These are phyloP conservation scores for Fragaria ananassa DNA, from an alignment of 306 rosid genomes.

Conservation along the genomic window DNA sequence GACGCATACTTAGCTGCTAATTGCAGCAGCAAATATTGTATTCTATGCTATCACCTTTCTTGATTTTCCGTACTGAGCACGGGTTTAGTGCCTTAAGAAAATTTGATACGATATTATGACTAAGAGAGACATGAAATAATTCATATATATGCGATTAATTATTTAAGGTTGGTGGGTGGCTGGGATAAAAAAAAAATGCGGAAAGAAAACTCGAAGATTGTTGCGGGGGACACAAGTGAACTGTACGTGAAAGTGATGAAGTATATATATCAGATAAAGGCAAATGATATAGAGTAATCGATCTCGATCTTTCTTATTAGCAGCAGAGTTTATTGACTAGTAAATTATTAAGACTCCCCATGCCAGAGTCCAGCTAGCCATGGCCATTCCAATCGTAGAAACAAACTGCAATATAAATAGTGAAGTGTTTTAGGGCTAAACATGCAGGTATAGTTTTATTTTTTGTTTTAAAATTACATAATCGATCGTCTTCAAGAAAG, in stretches of 20 bases:
- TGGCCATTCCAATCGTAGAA: background rate
- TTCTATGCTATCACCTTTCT: constrained; percentile 18
- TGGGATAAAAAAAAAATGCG: background rate
- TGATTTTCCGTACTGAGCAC: constrained; percentile 44
- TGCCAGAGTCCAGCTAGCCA: too few relatives aligned
- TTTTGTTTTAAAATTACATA: too few relatives aligned
- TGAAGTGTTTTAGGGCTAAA: background rate
- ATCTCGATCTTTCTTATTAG: background rate
- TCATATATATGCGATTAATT: constrained; percentile 3
- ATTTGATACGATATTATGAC: constrained; percentile 20
- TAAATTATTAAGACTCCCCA: background rate
- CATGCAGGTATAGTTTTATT: background rate
- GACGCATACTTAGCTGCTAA: constrained; percentile 51
- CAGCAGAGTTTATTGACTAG: background rate
- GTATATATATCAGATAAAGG: background rate
- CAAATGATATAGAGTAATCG: background rate
- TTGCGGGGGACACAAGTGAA: constrained; percentile 12
- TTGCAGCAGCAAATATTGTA: constrained; percentile 14
- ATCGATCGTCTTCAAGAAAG: too few relatives aligned
- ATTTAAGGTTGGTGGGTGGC: constrained; percentile 11
- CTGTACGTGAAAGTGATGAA: background rate
- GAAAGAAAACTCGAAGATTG: background rate
- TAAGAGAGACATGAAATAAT: constrained; percentile 11
- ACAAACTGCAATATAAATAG: too few relatives aligned
- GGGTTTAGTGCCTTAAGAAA: constrained; percentile 25